Percentiles rank a stretch among this genome's conserved stretches.
Evolutionary conservation across 192 early-diverging fungal genomes (phyloP).

Genomic region (Radiomyces spectabilis): DNA sequence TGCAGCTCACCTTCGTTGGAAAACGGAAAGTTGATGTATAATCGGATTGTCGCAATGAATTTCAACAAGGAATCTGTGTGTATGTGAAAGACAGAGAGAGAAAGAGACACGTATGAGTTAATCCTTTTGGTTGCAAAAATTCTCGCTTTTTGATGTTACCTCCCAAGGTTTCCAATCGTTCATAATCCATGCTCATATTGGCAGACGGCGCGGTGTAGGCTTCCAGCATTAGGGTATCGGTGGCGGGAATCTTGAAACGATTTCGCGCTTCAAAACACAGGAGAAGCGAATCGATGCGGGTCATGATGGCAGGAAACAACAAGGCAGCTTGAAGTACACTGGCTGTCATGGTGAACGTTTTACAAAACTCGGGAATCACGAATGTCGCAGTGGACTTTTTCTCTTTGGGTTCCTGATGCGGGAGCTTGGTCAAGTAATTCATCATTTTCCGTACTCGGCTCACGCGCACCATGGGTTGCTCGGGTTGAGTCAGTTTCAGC

Average conservation of each 20-base stretch:
- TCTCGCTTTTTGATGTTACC: constrained; percentile 32
- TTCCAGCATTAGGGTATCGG: constrained; percentile 38
- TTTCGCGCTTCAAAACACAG: constrained; percentile 35
- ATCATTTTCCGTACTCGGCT: constrained; percentile 29
- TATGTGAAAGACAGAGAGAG: not conserved
- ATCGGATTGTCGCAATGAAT: constrained; percentile 57
- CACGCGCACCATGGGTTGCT: constrained; percentile 34
- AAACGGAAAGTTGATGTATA: constrained; percentile 69
- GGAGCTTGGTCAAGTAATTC: constrained; percentile 35
- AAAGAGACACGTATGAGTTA: not conserved
- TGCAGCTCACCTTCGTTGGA: constrained; percentile 78
- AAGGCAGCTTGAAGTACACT: constrained; percentile 33
- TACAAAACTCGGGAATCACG: constrained; percentile 33
- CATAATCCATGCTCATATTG: constrained; percentile 65
- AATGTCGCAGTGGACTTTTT: constrained; percentile 18
- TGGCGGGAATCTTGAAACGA: constrained; percentile 30
- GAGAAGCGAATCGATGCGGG: constrained; percentile 51
- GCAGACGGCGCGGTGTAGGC: constrained; percentile 75
- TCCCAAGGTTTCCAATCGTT: constrained; percentile 84
- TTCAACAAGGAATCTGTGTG: constrained; percentile 71
- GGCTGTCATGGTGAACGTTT: constrained; percentile 23
- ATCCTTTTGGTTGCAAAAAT: not conserved
- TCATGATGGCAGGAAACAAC: constrained; percentile 57
- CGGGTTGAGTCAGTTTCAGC: not conserved
- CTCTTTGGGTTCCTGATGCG: constrained; percentile 3